These are phyloP conservation scores for Nicotiana obtusifolia DNA, from an alignment of 257 asterid species.

Conservation along the genomic window DNA sequence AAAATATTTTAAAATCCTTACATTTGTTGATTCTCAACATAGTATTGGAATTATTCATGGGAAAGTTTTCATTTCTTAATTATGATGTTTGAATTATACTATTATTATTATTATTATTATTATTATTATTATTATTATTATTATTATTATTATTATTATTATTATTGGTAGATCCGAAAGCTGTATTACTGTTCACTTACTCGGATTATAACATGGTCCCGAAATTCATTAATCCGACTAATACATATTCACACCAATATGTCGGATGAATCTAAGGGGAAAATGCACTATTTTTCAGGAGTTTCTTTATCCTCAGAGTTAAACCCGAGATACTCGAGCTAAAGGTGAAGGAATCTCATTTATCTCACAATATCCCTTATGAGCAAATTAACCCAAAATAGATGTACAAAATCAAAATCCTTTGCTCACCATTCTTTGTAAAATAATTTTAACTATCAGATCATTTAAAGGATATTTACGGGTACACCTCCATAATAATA, in stretches of 20 bases:
- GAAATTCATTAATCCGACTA: too few species aligned
- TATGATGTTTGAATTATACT: neutral
- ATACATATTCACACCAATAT: too few species aligned
- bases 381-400: neutral
- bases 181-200: too few species aligned
- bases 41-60: neutral
- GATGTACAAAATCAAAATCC: neutral
- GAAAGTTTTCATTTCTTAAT: neutral
- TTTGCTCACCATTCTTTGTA: neutral
- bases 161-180: neutral
- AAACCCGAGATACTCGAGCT: rapidly evolving
- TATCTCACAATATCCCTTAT: neutral
- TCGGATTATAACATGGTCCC: too few species aligned
- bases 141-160: neutral
- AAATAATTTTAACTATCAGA: too few species aligned
- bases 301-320: neutral
- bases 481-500: too few species aligned
- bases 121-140: neutral
- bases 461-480: too few species aligned
- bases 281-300: too few species aligned
- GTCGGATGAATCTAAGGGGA: too few species aligned
- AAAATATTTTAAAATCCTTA: too few species aligned
- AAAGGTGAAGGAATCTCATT: neutral
- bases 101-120: too few species aligned
- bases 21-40: neutral